These are phyloP conservation scores for Staphylotrichum tortipilum DNA, from an alignment of 495 filamentous ascomycete genomes.

Conservation along the genomic window DNA sequence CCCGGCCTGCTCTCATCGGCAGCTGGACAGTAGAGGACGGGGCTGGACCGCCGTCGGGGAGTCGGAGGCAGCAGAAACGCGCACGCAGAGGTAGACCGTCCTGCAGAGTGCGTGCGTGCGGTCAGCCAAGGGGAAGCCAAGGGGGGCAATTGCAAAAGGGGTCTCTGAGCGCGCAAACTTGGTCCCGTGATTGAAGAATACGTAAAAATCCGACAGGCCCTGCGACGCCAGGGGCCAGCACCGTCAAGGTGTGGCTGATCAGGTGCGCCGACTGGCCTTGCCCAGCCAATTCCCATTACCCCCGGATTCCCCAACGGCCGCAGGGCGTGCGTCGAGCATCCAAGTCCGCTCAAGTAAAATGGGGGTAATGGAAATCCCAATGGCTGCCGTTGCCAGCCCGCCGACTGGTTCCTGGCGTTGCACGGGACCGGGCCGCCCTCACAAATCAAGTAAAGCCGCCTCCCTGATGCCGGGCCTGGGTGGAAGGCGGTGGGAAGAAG, in stretches of 20 bases:
- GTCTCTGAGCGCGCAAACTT: slow-evolving; percentile 4
- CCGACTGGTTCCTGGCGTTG: slow-evolving; percentile 14
- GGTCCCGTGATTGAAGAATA: slow-evolving; percentile 27
- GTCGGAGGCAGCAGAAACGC: background rate
- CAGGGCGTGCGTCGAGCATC: slow-evolving; percentile 16
- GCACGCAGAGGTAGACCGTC: slow-evolving; percentile 2
- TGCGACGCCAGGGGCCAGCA: background rate
- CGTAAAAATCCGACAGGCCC: slow-evolving; percentile 19
- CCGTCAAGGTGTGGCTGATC: slow-evolving; percentile 13
- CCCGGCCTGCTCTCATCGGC: slow-evolving; percentile 14
- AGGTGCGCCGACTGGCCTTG: slow-evolving; percentile 6
- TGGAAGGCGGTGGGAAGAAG: background rate
- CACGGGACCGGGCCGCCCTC: slow-evolving; percentile 13
- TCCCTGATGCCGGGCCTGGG: background rate
- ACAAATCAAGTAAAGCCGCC: slow-evolving; percentile 5
- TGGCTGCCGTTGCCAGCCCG: background rate
- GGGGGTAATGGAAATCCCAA: slow-evolving; percentile 32
- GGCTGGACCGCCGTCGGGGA: too few species aligned
- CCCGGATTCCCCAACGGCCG: slow-evolving; percentile 12
- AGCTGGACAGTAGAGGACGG: slow-evolving; percentile 1
- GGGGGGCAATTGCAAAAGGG: too few species aligned
- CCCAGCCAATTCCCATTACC: slow-evolving; percentile 22
- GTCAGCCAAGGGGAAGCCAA: too few species aligned
- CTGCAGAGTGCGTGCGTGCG: too few species aligned
- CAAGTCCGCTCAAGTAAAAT: slow-evolving; percentile 38